Evolutionary conservation across 2,329 filamentous ascomycete species (phyloP).

Genomic region (Fusarium zealandicum): DNA sequence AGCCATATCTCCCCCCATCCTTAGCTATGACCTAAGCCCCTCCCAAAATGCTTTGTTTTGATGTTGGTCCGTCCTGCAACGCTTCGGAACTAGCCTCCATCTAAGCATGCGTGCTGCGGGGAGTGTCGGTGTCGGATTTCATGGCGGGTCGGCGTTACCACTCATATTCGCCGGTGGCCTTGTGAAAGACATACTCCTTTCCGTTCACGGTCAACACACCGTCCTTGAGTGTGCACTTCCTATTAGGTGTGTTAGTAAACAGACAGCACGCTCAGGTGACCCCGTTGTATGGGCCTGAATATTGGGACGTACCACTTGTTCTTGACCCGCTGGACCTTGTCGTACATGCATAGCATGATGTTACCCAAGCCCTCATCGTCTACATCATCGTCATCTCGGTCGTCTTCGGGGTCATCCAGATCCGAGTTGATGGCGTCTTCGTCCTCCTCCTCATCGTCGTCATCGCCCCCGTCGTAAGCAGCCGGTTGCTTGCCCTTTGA

Average conservation of each 20-base stretch:
- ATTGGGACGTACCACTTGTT: slow-evolving; percentile 79
- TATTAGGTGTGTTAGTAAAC: slow-evolving; percentile 41
- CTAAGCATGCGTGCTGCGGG: slow-evolving; percentile 2
- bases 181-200: slow-evolving; percentile 98
- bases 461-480: slow-evolving; percentile 70
- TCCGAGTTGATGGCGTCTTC: slow-evolving; percentile 99
- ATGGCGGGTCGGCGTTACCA: slow-evolving; percentile 66
- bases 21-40: background rate
- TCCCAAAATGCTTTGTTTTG: slow-evolving; percentile 15
- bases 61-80: slow-evolving; percentile 10
- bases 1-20: slow-evolving; percentile 5
- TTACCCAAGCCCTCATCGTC: slow-evolving; percentile 84
- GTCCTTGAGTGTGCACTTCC: slow-evolving; percentile 98
- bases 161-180: slow-evolving; percentile 96
- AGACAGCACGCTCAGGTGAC: background rate
- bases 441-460: slow-evolving; percentile 66
- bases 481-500: slow-evolving; percentile 48
- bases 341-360: slow-evolving; percentile 98
- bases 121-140: background rate
- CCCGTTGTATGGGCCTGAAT: background rate
- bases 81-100: slow-evolving; percentile 5
- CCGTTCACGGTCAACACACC: slow-evolving; percentile 92
- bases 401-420: slow-evolving; percentile 92
- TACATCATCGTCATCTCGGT: slow-evolving; percentile 82
- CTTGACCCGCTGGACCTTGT: slow-evolving; percentile 98